Evolutionary conservation across 345 rosid species (phyloP).

Genomic region (Euphorbia lathyris): DNA sequence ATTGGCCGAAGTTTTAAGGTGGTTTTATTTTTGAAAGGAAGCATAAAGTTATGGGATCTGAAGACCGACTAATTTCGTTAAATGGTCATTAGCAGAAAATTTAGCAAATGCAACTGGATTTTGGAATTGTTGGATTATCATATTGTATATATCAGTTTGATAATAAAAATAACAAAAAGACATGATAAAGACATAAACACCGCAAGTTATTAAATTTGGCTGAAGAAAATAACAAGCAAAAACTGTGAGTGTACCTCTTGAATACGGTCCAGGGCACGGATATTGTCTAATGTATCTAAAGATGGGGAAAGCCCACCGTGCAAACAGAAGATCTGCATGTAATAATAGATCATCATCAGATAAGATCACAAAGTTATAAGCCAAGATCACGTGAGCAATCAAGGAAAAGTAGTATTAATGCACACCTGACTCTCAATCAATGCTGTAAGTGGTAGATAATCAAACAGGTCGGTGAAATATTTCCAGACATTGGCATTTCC

Average conservation of each 20-base stretch:
- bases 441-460: conserved; percentile 36
- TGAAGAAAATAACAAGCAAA: neutral
- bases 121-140: neutral
- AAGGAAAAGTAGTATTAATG: neutral
- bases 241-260: conserved; percentile 27
- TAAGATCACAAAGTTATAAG: conserved; percentile 1
- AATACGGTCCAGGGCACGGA: conserved; percentile 31
- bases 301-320: conserved; percentile 42
- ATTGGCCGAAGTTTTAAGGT: neutral
- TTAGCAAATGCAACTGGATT: neutral
- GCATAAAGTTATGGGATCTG: neutral
- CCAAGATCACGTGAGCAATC: neutral
- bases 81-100: neutral
- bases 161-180: neutral
- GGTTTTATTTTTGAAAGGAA: neutral
- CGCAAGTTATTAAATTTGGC: neutral
- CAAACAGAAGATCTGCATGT: conserved; percentile 33
- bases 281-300: conserved; percentile 34
- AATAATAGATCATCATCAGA: conserved; percentile 10
- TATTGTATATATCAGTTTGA: neutral
- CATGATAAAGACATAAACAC: neutral
- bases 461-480: conserved; percentile 37
- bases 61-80: neutral
- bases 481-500: conserved; percentile 44
- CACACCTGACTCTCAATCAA: conserved; percentile 34